Base-by-base conservation (phyloP, 2,329 filamentous ascomycete species). In the Colletotrichum brevisporum region DNA sequence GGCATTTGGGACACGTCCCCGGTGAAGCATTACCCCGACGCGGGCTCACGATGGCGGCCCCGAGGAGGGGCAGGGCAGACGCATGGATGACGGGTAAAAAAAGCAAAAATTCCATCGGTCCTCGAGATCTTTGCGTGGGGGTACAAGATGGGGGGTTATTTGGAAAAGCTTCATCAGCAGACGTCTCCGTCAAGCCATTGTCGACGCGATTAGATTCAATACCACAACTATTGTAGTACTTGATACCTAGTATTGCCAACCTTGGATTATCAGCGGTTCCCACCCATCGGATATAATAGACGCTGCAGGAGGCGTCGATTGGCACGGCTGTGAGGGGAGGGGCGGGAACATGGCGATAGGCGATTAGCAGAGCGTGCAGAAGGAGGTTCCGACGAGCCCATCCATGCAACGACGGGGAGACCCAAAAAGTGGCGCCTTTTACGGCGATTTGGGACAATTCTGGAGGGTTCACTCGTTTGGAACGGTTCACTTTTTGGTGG, bases 201-300 rank as follows among this genome's bases (percentile, higher is more conserved):
- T 36, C 9, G 31, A 36, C 31, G 31, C 10, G 31, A 36, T 10
- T 36, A 12, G 8, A 3, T 24, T 24, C 21, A 24, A 24, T 24
- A 24, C 21, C 21, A 24, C 21, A 2, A 24, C 21, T 24, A 3
- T 24, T 24, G 21, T 24, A 24, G 21, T 24, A 21, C n/a, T n/a
- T 24, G 21, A 24, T 36, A 36, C 31, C 2, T 36, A 1, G 31
- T 36, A 36, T 36, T 36, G 2, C 31, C 31, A 9, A 12, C 2
- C 31, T 36, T 36, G 31, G 31, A 9, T 36, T 36, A 36, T 36
- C 8, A 36, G 3, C 2, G 31, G 21, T 24, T 36, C 8, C 8
- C 31, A 10, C 31, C 43, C 55, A n/a, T 68, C 66, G 61, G 66
- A 65, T 51, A 68, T 55, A 68, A 50, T 54, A 55, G 61, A 68